phyloP scores from a whole-genome alignment of 345 rosid species.

The Dimocarpus longan region DNA sequence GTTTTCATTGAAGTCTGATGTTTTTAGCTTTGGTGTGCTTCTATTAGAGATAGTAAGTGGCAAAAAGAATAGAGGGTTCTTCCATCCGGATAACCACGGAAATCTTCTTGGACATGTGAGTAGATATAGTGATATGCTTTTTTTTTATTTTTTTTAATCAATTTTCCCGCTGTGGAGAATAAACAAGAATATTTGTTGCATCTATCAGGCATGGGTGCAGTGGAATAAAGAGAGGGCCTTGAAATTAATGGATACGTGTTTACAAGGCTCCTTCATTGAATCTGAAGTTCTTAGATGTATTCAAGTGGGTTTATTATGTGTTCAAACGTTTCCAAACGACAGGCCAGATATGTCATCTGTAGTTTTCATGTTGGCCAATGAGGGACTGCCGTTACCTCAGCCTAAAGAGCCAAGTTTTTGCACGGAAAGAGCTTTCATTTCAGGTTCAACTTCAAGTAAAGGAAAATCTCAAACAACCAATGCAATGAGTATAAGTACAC shows the following conservation, averaged over 20 bases:
- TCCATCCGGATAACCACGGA: conserved; percentile 11
- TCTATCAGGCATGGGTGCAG: conserved; percentile 37
- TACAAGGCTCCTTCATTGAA: conserved; percentile 6
- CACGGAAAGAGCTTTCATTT: conserved; percentile 4
- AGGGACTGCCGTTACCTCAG: conserved; percentile 25
- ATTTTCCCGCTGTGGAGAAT: neutral
- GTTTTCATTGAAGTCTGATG: conserved; percentile 30
- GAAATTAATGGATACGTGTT: conserved; percentile 12
- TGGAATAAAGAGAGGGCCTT: conserved; percentile 29
- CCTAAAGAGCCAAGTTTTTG: conserved; percentile 42
- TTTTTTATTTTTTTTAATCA: neutral
- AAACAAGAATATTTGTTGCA: neutral
- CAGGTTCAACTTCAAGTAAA: neutral
- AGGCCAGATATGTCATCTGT: conserved; percentile 35
- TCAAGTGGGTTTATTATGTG: conserved; percentile 38
- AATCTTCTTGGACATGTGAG: conserved; percentile 39
- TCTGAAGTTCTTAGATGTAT: conserved; percentile 28
- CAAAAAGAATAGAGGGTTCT: conserved; percentile 35
- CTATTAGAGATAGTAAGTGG: conserved; percentile 36
- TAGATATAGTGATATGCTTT: neutral
- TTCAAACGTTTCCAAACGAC: conserved; percentile 29
- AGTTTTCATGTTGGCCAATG: conserved; percentile 36
- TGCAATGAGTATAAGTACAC: neutral
- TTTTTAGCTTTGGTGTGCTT: conserved; percentile 38
- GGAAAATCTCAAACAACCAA: neutral